Conservation (phyloP, 768 basidiomycete species). For the Cyclocybe cylindracea region DNA sequence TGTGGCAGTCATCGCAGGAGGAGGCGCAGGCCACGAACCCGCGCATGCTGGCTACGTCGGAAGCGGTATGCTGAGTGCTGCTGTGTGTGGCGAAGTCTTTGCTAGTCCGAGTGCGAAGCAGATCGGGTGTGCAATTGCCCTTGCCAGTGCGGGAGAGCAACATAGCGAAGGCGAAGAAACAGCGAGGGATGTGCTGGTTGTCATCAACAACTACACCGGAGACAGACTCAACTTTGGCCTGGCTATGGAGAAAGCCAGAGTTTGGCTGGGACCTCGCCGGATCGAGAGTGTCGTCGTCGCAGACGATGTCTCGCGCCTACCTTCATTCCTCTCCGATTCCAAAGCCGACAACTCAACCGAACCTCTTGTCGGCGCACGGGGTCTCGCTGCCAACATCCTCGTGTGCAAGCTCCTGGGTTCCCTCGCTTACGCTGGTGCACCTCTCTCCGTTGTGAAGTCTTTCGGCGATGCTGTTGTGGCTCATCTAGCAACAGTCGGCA, state of each 20-base stretch:
- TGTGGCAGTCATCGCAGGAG: slow-evolving; percentile 48
- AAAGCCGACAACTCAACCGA: slow-evolving; percentile 9
- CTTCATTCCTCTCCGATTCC: too few relatives aligned
- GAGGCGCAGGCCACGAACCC: slow-evolving; percentile 62
- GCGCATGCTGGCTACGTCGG: slow-evolving; percentile 61
- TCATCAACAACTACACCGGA: slow-evolving; percentile 54
- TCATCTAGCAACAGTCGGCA: slow-evolving; percentile 35
- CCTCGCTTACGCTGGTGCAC: slow-evolving; percentile 40
- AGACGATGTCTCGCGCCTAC: slow-evolving; percentile 52
- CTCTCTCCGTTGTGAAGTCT: slow-evolving; percentile 31
- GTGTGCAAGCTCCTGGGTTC: slow-evolving; percentile 62
- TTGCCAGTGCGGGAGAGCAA: not conserved
- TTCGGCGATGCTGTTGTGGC: slow-evolving; percentile 35
- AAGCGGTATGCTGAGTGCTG: slow-evolving; percentile 52
- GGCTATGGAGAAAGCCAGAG: slow-evolving; percentile 52
- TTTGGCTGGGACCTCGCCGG: slow-evolving; percentile 25
- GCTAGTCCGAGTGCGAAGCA: slow-evolving; percentile 64
- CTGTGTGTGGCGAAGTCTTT: slow-evolving; percentile 63
- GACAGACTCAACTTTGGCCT: slow-evolving; percentile 62
- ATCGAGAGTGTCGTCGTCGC: slow-evolving; percentile 52
- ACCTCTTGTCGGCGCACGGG: slow-evolving; percentile 47
- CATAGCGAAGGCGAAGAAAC: slow-evolving; percentile 6
- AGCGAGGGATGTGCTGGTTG: slow-evolving; percentile 34
- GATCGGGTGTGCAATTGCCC: slow-evolving; percentile 26
- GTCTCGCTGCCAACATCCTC: slow-evolving; percentile 46